These are phyloP conservation scores for Porcisia hertigi DNA, from an alignment of 208 protist genomes.

Conservation along the genomic window DNA sequence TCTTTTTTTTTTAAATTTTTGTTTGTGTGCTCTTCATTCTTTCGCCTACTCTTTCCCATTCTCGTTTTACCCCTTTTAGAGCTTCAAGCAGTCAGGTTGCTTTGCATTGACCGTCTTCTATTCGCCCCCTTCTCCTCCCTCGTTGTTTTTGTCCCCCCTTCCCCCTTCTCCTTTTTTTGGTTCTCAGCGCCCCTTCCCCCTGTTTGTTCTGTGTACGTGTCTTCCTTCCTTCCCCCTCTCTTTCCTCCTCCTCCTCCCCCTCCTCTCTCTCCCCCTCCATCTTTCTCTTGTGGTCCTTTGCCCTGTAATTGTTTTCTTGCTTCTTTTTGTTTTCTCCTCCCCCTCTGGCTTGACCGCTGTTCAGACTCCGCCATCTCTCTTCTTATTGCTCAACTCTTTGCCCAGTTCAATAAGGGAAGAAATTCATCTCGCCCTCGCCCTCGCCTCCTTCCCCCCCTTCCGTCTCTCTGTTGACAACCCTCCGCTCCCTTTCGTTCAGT, in stretches of 20 bases:
- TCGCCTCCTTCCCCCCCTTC: background rate
- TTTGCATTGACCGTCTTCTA: slow-evolving; percentile 1
- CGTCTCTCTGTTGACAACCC: background rate
- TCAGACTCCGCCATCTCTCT: slow-evolving; percentile 1
- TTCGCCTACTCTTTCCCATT: background rate
- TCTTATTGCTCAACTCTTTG: slow-evolving; percentile 3
- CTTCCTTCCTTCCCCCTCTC: too few relatives aligned
- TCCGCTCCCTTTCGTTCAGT: background rate
- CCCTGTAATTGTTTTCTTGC: slow-evolving; percentile 13
- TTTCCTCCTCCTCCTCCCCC: background rate
- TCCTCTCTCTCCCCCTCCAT: too few relatives aligned
- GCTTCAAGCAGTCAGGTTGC: background rate
- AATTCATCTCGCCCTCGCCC: background rate
- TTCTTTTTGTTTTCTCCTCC: slow-evolving; percentile 6
- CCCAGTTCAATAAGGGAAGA: slow-evolving; percentile 7
- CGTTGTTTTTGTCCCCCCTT: background rate
- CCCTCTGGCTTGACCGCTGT: slow-evolving; percentile 5
- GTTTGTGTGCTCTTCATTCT: background rate
- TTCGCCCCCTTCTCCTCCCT: background rate
- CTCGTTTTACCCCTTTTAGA: background rate
- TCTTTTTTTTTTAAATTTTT: too few relatives aligned
- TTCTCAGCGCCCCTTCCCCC: background rate
- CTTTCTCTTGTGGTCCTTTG: too few relatives aligned
- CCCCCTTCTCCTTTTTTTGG: background rate
- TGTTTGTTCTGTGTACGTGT: too few relatives aligned